These are phyloP conservation scores for Colletotrichum sublineola DNA, from an alignment of 2,329 filamentous ascomycete species.

Conservation along the genomic window DNA sequence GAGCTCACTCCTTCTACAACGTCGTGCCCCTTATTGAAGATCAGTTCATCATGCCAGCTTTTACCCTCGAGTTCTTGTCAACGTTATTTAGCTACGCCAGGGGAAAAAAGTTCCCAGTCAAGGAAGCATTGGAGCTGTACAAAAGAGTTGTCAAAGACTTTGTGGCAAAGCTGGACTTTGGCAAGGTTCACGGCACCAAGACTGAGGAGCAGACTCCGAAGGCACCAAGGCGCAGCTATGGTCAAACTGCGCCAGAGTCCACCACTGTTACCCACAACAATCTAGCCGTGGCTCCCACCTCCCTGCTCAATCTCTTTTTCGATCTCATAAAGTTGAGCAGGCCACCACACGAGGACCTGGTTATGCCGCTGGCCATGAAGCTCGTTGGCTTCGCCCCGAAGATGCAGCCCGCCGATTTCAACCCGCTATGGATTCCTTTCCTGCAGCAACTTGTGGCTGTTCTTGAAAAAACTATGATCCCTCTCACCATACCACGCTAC, in stretches of 20 bases:
- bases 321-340: conserved; percentile 37
- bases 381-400: conserved; percentile 36
- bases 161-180: conserved; percentile 15
- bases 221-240: neutral
- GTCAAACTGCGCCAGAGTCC: neutral
- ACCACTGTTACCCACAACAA: neutral
- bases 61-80: neutral
- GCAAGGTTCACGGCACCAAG: neutral
- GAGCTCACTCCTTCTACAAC: neutral
- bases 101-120: neutral
- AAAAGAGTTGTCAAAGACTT: conserved; percentile 15
- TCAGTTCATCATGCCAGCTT: conserved; percentile 1
- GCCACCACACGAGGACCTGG: conserved; percentile 40
- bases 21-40: conserved; percentile 18
- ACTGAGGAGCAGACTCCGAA: conserved; percentile 6
- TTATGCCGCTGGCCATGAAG: conserved; percentile 43
- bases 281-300: neutral
- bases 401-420: conserved; percentile 43
- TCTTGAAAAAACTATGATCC: conserved; percentile 33
- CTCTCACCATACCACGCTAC: conserved; percentile 43
- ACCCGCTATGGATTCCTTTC: conserved; percentile 50
- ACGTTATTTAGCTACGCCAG: neutral
- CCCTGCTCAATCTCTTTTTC: conserved; percentile 15
- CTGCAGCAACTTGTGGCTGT: conserved; percentile 43
- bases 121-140: neutral